A percentile compares a stretch with the other conserved stretches of the same genome.
These are phyloP conservation scores for Vicia faba DNA, from an alignment of 306 rosid genomes.

Conservation along the genomic window DNA sequence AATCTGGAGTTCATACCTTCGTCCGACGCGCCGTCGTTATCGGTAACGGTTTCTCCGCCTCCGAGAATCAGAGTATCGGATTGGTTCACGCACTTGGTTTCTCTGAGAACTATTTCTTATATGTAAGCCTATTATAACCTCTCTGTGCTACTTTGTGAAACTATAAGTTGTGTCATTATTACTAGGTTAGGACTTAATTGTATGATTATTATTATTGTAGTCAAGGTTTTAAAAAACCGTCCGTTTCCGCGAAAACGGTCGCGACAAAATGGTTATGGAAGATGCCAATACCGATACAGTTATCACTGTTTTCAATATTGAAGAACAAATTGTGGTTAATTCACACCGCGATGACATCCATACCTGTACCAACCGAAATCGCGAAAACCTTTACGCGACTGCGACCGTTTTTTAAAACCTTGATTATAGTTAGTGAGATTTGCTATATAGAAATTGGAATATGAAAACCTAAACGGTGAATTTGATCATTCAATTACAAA, in stretches of 20 bases:
- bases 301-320: too few relatives aligned
- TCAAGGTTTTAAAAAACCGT: background rate
- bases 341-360: too few relatives aligned
- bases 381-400: too few relatives aligned
- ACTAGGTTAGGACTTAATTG: background rate
- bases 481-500: background rate
- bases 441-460: constrained; percentile 12
- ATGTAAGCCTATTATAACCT: constrained; percentile 43
- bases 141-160: constrained; percentile 3
- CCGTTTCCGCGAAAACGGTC: too few relatives aligned
- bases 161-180: background rate
- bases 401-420: too few relatives aligned
- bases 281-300: too few relatives aligned
- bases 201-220: background rate
- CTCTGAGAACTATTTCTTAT: constrained; percentile 65
- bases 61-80: constrained; percentile 92
- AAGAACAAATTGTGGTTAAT: too few relatives aligned
- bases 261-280: too few relatives aligned
- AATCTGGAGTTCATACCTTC: constrained; percentile 76
- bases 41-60: constrained; percentile 68
- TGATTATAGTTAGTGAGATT: too few relatives aligned
- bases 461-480: background rate
- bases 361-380: too few relatives aligned
- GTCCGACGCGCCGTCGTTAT: constrained; percentile 81
- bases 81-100: constrained; percentile 90